These are phyloP conservation scores for Heliamphora ciliata DNA, from an alignment of 179 eudicot genomes.

Conservation along the genomic window DNA sequence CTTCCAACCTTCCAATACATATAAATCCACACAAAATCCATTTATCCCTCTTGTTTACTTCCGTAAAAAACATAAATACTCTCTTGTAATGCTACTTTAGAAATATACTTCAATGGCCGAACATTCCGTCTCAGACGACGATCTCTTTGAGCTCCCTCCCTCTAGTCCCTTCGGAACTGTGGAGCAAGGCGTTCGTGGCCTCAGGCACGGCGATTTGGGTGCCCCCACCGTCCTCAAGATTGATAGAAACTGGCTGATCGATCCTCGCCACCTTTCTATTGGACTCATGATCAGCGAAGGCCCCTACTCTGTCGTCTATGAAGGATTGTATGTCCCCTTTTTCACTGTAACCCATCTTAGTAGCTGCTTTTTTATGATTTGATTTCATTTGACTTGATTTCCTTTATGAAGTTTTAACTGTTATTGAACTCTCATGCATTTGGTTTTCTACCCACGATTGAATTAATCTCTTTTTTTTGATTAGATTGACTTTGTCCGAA, in stretches of 20 bases:
- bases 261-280: conserved; percentile 21
- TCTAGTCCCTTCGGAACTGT: background rate
- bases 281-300: conserved; percentile 24
- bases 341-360: background rate
- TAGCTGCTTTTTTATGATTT: background rate
- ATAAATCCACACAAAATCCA: too few species aligned
- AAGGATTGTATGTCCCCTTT: conserved; percentile 26
- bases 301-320: conserved; percentile 26
- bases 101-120: conserved; percentile 12
- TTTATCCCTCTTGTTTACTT: too few species aligned
- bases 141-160: conserved; percentile 6
- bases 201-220: conserved; percentile 13
- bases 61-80: background rate
- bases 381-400: background rate
- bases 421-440: background rate
- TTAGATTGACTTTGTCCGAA: background rate
- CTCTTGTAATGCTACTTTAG: background rate
- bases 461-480: background rate
- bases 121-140: background rate
- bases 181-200: background rate
- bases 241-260: conserved; percentile 23
- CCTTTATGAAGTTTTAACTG: background rate
- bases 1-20: background rate
- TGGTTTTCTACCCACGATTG: background rate
- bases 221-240: conserved; percentile 1